A percentile compares a stretch with the other conserved stretches of the same genome.
Conservation (phyloP, 192 early-diverging fungal genomes). For the Helicostylum pulchrum region DNA sequence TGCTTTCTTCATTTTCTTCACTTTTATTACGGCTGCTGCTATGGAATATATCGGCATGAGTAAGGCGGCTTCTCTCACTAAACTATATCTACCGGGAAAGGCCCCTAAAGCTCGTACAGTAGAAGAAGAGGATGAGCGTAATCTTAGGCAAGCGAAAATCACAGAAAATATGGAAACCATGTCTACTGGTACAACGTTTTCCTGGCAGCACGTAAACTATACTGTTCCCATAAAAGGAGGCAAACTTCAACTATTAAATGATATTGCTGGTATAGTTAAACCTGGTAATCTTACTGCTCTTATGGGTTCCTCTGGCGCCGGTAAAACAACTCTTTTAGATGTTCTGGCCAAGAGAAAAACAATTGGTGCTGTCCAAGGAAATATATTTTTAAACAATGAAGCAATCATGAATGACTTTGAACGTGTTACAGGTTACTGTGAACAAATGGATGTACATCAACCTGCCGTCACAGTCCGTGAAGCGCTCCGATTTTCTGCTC, state of each 20-base stretch:
- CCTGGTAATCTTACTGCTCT: constrained; percentile 82
- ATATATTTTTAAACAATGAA: constrained; percentile 52
- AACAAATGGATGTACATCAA: constrained; percentile 88
- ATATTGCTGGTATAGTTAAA: constrained; percentile 66
- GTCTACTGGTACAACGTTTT: constrained; percentile 47
- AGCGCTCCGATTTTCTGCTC: constrained; percentile 77
- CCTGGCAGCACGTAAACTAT: constrained; percentile 68
- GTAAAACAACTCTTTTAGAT: constrained; percentile 77
- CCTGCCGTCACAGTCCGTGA: constrained; percentile 89
- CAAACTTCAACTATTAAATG: constrained; percentile 64
- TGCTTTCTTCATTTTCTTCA: constrained; percentile 45
- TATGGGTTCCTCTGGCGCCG: constrained; percentile 92
- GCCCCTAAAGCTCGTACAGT: constrained; percentile 21
- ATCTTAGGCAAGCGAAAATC: constrained; percentile 25
- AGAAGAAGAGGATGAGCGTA: constrained; percentile 29
- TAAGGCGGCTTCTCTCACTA: constrained; percentile 44
- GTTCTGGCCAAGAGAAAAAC: constrained; percentile 77
- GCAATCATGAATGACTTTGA: constrained; percentile 51
- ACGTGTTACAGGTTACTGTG: constrained; percentile 72
- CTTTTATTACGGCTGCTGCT: constrained; percentile 34
- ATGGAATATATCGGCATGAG: constrained; percentile 50
- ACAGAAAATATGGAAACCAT: constrained; percentile 33
- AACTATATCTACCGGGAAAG: constrained; percentile 44
- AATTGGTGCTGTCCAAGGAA: constrained; percentile 59
- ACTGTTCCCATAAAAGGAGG: constrained; percentile 62